Percentiles rank a stretch among this genome's conserved stretches.
Evolutionary conservation across 805 yeast species (phyloP).

Genomic region (Priceomyces carsonii): DNA sequence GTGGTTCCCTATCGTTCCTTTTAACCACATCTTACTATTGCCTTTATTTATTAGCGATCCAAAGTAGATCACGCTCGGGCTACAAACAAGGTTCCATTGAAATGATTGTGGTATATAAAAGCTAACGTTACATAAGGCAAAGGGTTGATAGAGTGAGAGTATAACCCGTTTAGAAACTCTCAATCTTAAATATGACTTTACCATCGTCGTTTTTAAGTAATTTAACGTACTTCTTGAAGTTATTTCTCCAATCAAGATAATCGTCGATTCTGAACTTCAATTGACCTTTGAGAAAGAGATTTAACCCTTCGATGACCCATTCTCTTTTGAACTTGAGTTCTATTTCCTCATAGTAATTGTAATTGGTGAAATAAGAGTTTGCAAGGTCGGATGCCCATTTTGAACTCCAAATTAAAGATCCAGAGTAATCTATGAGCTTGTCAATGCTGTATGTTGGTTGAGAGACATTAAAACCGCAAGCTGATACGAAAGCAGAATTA

Average conservation of each 20-base stretch:
- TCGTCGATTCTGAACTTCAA: conserved; percentile 32
- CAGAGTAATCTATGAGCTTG: conserved; percentile 19
- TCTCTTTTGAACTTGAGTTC: conserved; percentile 24
- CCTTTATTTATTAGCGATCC: too few species aligned
- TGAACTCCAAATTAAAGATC: conserved; percentile 31
- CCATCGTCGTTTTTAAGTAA: conserved; percentile 30
- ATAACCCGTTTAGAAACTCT: conserved; percentile 29
- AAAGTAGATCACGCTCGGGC: conserved; percentile 1
- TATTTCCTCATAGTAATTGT: conserved; percentile 36
- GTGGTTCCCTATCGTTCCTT: too few species aligned
- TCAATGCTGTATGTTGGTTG: conserved; percentile 38
- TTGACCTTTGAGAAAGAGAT: conserved; percentile 23
- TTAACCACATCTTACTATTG: too few species aligned
- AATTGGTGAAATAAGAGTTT: conserved; percentile 24
- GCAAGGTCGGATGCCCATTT: conserved; percentile 35
- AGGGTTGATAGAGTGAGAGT: not conserved
- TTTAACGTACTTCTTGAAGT: conserved; percentile 27
- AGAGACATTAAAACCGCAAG: conserved; percentile 30
- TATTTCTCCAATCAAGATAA: conserved; percentile 39
- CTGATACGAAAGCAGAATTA: conserved; percentile 35
- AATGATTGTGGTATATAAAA: not conserved
- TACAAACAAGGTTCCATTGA: not conserved
- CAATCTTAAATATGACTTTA: conserved; percentile 36
- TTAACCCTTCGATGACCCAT: conserved; percentile 38
- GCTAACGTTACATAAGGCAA: not conserved